These are phyloP conservation scores for Magnusiomyces clavatus DNA, from an alignment of 1,139 yeast genomes.

Conservation along the genomic window DNA sequence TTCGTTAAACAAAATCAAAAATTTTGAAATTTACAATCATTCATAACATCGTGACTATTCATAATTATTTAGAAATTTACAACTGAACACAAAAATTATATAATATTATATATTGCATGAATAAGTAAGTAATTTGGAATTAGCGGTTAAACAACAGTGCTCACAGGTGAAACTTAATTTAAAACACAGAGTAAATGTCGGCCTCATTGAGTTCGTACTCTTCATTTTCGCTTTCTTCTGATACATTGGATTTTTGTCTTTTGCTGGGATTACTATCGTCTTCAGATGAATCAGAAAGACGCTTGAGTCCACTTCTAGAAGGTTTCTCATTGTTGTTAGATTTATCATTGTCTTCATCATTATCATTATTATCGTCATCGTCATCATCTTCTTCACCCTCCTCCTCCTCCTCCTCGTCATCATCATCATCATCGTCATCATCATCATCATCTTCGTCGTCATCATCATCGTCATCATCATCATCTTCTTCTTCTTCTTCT, in stretches of 20 bases:
- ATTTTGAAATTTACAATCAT: conserved; percentile 1
- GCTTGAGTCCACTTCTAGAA: background rate
- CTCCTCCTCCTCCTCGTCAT: conserved; percentile 2
- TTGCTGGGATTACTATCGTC: background rate
- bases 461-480: background rate
- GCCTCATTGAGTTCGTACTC: conserved; percentile 31
- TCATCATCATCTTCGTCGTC: conserved; percentile 1
- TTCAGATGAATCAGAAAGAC: conserved; percentile 1
- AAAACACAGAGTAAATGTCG: conserved; percentile 20
- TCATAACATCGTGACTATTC: conserved; percentile 4
- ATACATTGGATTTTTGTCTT: conserved; percentile 3
- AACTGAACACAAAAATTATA: background rate
- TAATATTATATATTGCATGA: background rate
- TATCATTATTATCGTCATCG: background rate
- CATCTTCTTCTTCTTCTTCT: conserved; percentile 10
- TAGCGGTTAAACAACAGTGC: no score
- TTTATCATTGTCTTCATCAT: conserved; percentile 5
- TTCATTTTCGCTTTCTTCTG: conserved; percentile 10
- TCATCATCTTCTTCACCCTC: background rate
- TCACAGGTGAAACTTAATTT: no score
- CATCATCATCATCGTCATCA: conserved; percentile 6
- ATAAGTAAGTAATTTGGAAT: no score
- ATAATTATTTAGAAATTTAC: background rate
- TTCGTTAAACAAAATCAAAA: no score
- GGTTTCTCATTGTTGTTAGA: conserved; percentile 7